Percentiles rank a stretch among this genome's conserved stretches.
phyloP scores from a whole-genome alignment of 495 filamentous ascomycete species.

The Penicillium antarcticum region DNA sequence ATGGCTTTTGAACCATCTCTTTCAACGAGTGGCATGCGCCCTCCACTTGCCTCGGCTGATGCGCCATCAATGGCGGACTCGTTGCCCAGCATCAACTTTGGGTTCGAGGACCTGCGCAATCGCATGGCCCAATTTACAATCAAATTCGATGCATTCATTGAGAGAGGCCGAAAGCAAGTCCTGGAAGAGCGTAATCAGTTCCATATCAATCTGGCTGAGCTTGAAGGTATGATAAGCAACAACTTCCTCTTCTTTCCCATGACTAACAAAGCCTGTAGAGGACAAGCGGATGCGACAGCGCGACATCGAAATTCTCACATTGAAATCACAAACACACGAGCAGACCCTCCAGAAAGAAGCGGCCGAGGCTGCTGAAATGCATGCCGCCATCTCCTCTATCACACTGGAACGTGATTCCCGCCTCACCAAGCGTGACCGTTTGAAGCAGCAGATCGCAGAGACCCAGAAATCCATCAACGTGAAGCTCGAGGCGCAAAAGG shows the following conservation, averaged over 20 bases:
- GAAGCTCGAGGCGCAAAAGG: constrained; percentile 57
- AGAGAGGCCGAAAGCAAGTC: constrained; percentile 80
- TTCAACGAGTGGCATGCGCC: constrained; percentile 71
- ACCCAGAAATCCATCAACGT: constrained; percentile 67
- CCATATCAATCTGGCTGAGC: constrained; percentile 80
- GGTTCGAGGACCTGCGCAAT: constrained; percentile 91
- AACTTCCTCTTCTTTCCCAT: background rate
- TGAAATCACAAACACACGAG: constrained; percentile 72
- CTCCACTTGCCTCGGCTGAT: constrained; percentile 55
- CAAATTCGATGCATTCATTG: constrained; percentile 91
- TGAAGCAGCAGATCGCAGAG: constrained; percentile 74
- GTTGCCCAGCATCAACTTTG: constrained; percentile 88
- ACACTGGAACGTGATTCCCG: constrained; percentile 72
- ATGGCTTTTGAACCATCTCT: constrained; percentile 64
- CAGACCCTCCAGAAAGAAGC: constrained; percentile 83
- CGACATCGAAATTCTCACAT: constrained; percentile 78
- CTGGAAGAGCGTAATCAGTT: constrained; percentile 93
- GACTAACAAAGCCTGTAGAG: constrained; percentile 54
- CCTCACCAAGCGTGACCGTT: constrained; percentile 64
- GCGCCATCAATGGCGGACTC: constrained; percentile 71
- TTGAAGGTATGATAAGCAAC: constrained; percentile 64
- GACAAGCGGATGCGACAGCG: constrained; percentile 84
- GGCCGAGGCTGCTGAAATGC: constrained; percentile 85
- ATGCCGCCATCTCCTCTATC: constrained; percentile 71
- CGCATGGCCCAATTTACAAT: constrained; percentile 92